A percentile compares a stretch with the other conserved stretches of the same genome.
These are phyloP conservation scores for Globomyces sp. DNA, from an alignment of 371 early-diverging fungal species.

Conservation along the genomic window DNA sequence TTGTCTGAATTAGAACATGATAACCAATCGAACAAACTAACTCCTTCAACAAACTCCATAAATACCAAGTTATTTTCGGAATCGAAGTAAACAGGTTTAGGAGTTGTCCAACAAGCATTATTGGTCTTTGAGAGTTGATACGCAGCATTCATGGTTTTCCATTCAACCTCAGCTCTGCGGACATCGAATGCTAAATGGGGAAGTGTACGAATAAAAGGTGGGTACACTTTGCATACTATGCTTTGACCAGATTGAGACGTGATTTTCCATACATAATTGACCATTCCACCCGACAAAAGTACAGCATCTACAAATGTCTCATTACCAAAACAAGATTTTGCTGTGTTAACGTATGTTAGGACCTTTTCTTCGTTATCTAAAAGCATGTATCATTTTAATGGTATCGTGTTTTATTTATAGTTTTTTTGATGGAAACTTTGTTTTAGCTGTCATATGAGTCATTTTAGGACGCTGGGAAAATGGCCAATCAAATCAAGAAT, in stretches of 20 bases:
- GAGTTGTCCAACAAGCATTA: background rate
- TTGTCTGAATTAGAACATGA: background rate
- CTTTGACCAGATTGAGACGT: background rate
- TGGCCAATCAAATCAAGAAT: no score
- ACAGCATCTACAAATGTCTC: background rate
- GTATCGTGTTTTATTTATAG: no score
- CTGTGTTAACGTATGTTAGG: no score
- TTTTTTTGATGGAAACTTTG: no score
- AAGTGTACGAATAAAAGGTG: background rate
- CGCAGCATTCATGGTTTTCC: background rate
- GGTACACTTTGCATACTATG: background rate
- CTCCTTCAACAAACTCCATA: constrained; percentile 1
- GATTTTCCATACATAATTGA: constrained; percentile 10
- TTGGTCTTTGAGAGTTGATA: background rate
- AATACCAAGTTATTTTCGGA: constrained; percentile 1
- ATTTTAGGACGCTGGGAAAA: no score
- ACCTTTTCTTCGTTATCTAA: no score
- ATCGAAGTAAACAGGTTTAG: constrained; percentile 8
- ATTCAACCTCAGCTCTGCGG: background rate
- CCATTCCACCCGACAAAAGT: background rate
- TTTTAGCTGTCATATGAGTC: no score
- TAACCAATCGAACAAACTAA: background rate
- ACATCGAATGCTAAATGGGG: background rate
- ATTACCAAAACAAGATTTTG: no score
- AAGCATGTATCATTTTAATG: no score